Base-by-base conservation (phyloP, 306 rosid genomes). In the Lathyrus tuberosus region DNA sequence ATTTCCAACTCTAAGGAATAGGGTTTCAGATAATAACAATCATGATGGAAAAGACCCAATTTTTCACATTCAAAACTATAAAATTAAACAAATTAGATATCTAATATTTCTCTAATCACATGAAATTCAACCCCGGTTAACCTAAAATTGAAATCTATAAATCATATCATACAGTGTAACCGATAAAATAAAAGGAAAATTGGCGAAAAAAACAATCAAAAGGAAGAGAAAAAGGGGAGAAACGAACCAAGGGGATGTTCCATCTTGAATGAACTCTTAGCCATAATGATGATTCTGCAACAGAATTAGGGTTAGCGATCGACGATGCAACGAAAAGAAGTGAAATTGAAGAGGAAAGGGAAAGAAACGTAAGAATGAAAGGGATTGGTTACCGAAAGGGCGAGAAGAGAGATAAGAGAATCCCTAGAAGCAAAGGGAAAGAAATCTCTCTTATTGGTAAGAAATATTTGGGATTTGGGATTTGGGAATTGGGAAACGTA, bases 161-260 rank as follows among this genome's bases (percentile, higher is more conserved):
- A 71, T 30, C 20, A 16, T 16, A 59, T 47, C 17, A 46, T 30
- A 10, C 5, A 18, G 9, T 26, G 31, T 62, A 49, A 75, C 17
- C 69, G 28, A 14, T 10, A 52, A 52, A 28, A 72, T 14, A 30
- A 10, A 44, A 62, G 30, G 30, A 26, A 26, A 26, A 26, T 26
- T 26, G 4, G 30, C 30, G 30, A 3, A 26, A 26, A 26, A 3
- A 3, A 26, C 3, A 26, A 26, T 26, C 30, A 26, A 26, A 40
- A 31, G 46, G 1, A n/a, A 5, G 15, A 13, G 10, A 10, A 17
- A 15, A 18, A 40, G 10, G 46, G 57, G 8, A 60, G 40, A 57
- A 71, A 59, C 58, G 38, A 67, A 82, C 86, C 84, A 72, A 82
- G 86, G 31, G 86, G 84, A 37, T 82, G 86, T 48, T 82, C 86